Base-by-base conservation (phyloP, 768 basidiomycete genomes). In the Boletus eberwhitei region DNA sequence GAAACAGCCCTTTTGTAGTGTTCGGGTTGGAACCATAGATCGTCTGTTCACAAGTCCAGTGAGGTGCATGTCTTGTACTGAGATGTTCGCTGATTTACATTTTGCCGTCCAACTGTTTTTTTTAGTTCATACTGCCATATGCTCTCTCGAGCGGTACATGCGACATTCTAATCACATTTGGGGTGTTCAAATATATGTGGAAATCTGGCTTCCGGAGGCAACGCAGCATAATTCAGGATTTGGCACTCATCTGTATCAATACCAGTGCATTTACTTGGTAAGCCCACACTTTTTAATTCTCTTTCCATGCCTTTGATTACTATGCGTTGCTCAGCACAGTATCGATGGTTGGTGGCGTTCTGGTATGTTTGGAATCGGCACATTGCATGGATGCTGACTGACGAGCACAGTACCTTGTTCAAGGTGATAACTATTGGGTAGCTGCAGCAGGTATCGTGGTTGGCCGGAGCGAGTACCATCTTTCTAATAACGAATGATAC, bases 101-200 rank as follows among this genome's bases (percentile, higher is more conserved):
- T n/a, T n/a, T n/a, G 21, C 13, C 8, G 11, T 39, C 29, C 16
- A 24, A 36, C 5, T 12, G 5, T 24, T 24, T 24, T n/a, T 8
- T 53, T 35, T 2, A 63, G 61, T 16, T 50, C 4, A 34, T 59
- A 32, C n/a, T 54, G 6, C 42, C 46, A 0, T 31, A 4, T 21
- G 8, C 54, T 14, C 2, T 11, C 5, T 1, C 24, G 5, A 54
- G 17, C 6, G 19, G 37, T 0, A 0, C 43, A 1, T 53, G 54
- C 8, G 61, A 63, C 17, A 0, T 51, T 7, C 3, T 59, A 4
- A 55, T 59, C 39, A 52, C 57, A 16, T 29, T 0, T 0, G 34
- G 36, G 1, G 32, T 59, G 34, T 53, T 62, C 37, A 55, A 54
- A 41, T 63, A 63, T 8, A 47, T 63, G 60, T 63, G 60, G 61